Evolutionary conservation across 2,329 filamentous ascomycete genomes (phyloP), one percentile per base, ranked within the genome.

Genomic region (Colletotrichum sp.): DNA sequence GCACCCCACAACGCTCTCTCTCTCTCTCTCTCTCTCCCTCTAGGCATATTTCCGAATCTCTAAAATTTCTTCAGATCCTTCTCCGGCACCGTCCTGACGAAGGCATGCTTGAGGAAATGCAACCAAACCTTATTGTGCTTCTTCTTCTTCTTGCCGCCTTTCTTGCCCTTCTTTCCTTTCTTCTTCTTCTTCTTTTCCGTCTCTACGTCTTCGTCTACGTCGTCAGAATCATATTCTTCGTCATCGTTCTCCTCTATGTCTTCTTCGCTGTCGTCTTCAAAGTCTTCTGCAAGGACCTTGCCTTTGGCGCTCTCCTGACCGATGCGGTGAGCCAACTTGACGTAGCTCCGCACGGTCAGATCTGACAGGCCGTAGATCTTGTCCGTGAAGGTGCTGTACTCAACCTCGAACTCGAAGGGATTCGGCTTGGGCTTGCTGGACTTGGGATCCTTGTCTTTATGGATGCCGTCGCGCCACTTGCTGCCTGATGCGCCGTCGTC

Each of bases 371-470:
- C 90, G 83, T 96, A 98, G 2, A 93, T 84, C 74, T 92, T 86
- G 82, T 99, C 96, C 26, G 93, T 90, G 71, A 92, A 93, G 0
- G 96, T 99, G 83, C 93, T 93, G 83, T 99, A 99, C 83, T 98
- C 95, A 65, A 98, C 88, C 82, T 98, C 90, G 81, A 92, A 99
- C 18, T 88, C 82, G 83, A 98, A 95, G 39, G 91, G 86, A 59
- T 88, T 90, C 5, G 93, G 91, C 78, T 91, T 86, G 2, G 92
- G 91, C 77, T 89, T 87, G 28, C 87, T 85, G 63, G 87, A 83
- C 75, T 88, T 86, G 5, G 88, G 90, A 78, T 91, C 87, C 83
- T 93, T 92, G 77, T 89, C 89, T 68, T 88, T 86, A 81, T 93
- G 90, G 80, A 92, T 93, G 70, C 93, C 93, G 74, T 92, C 87